These are phyloP conservation scores for Boletus sensibilis DNA, from an alignment of 768 basidiomycete genomes.

Conservation along the genomic window DNA sequence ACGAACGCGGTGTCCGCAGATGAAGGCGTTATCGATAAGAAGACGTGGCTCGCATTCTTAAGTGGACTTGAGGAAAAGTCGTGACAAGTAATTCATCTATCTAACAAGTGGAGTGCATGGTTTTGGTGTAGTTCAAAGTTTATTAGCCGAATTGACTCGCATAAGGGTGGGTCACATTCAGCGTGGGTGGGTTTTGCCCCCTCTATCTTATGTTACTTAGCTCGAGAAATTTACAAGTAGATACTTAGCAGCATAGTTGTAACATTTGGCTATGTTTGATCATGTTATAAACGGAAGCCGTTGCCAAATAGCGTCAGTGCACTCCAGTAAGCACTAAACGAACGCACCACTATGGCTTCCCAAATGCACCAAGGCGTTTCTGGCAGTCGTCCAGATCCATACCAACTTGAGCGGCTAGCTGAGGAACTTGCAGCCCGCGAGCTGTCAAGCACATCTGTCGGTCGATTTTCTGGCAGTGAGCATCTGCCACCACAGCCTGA, in stretches of 20 bases:
- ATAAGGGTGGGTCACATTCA: no score
- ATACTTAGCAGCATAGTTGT: neutral
- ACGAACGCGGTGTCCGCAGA: conserved; percentile 42
- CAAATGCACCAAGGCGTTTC: conserved; percentile 16
- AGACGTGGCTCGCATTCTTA: conserved; percentile 88
- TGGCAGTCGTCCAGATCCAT: conserved; percentile 46
- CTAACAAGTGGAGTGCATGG: neutral
- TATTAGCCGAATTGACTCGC: neutral
- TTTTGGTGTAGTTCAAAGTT: neutral
- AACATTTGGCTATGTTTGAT: conserved; percentile 16
- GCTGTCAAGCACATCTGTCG: conserved; percentile 22
- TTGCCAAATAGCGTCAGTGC: conserved; percentile 21
- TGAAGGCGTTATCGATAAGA: conserved; percentile 91
- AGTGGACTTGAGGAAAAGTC: conserved; percentile 66
- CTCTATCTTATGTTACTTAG: no score
- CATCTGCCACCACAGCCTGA: conserved; percentile 34
- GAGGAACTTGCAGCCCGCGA: conserved; percentile 68
- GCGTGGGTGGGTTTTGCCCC: neutral
- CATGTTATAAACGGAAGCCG: conserved; percentile 25
- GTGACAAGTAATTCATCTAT: neutral
- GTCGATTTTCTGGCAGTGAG: conserved; percentile 8
- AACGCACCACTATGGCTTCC: conserved; percentile 15
- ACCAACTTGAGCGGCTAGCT: conserved; percentile 67
- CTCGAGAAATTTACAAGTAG: no score
- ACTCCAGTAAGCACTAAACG: neutral